Evolutionary conservation across 345 rosid genomes (phyloP), one percentile per base, ranked within the genome.

Genomic region (Rhizophora mangle): DNA sequence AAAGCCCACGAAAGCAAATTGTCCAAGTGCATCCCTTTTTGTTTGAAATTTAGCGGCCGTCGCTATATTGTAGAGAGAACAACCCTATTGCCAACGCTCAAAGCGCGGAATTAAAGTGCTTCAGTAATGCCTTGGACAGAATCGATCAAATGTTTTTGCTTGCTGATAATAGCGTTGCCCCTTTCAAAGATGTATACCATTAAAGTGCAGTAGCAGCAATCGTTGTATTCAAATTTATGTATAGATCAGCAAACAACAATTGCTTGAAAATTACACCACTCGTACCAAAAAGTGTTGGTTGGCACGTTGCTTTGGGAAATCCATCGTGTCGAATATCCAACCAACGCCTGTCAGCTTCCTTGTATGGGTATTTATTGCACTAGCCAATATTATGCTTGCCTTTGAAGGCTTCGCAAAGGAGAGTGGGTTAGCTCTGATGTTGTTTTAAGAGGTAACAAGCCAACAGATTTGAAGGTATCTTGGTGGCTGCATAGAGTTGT

Each of bases 391-490:
- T 4, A 36, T 19, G 62, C 29, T 29, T 46, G 53, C 47, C 34
- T 34, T 62, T 16, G 43, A 64, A 43, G 69, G 60, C 39, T 68
- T 43, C 72, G 61, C 71, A 34, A 67, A 67, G 72, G 75, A 63
- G 15, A 64, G 26, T 6, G 32, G 69, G 67, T 52, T 47, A 54
- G 46, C 21, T 26, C 34, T 65, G 26, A 30, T 53, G 37, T 31
- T 46, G 18, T 30, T 63, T 67, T 27, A 37, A 7, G 29, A 24
- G 19, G 60, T 56, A 24, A 56, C 60, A 56, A 56, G 31, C 60
- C 31, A 24, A 16, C 18, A n/a, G 29, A 21, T 60, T 19, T 30
- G 51, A 18, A 2, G 24, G 27, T 24, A 9, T 1, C 3, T 4
- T 27, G 9, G 31, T 31, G 24, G 32, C 63, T 53, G 53, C 21